Conservation (phyloP, 257 asterid species). For the Nyctanthes arbortristis region DNA sequence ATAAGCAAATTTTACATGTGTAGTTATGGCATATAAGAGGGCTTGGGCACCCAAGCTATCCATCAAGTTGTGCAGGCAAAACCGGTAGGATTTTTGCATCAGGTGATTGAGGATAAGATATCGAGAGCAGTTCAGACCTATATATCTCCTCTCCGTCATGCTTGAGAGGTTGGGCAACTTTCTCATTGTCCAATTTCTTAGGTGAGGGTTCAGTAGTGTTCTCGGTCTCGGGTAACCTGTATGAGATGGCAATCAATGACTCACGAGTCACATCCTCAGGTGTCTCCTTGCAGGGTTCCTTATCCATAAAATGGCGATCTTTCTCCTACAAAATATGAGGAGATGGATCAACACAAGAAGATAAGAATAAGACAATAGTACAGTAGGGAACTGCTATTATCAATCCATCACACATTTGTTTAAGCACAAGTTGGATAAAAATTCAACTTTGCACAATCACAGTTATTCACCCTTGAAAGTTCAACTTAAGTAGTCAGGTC, state of each 20-base stretch:
- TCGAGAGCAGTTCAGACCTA: constrained; percentile 55
- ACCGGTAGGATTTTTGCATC: constrained; percentile 29
- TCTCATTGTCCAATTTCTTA: constrained; percentile 25
- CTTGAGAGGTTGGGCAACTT: constrained; percentile 18
- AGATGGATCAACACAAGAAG: not conserved
- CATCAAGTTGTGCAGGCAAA: constrained; percentile 34
- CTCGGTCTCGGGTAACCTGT: constrained; percentile 42
- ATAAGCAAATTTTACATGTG: constrained; percentile 27
- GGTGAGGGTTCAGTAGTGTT: constrained; percentile 27
- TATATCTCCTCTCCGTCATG: constrained; percentile 33
- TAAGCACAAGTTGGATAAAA: not conserved
- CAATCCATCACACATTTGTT: not conserved
- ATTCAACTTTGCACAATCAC: not conserved
- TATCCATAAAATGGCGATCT: constrained; percentile 48
- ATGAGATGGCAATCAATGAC: constrained; percentile 66
- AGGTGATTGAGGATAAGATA: constrained; percentile 50
- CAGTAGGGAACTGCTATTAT: not conserved
- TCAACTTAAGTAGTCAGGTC: not conserved
- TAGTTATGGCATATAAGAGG: constrained; percentile 8
- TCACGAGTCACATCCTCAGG: constrained; percentile 59
- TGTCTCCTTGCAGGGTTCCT: constrained; percentile 32
- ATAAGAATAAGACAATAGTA: not conserved
- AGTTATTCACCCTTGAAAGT: not conserved
- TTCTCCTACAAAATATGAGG: constrained; percentile 26
- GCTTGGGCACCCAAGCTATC: constrained; percentile 22